A percentile compares a stretch with the other conserved stretches of the same genome.
These are phyloP conservation scores for Alternaria arborescens DNA, from an alignment of 2,329 filamentous ascomycete genomes.

Conservation along the genomic window DNA sequence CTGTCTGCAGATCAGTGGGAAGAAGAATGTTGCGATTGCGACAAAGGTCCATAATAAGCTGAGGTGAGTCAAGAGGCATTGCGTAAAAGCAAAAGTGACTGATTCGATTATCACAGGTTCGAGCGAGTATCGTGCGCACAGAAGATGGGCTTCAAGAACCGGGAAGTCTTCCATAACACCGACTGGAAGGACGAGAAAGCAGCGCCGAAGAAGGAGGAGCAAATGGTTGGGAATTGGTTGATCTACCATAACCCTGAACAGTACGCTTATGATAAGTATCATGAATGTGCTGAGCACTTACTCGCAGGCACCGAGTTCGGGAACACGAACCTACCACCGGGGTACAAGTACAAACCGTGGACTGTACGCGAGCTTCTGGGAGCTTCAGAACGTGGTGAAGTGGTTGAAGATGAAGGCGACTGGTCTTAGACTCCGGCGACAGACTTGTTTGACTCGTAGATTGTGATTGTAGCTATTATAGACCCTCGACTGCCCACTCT, in stretches of 20 bases:
- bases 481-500: conserved; percentile 29
- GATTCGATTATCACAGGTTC: too few species aligned
- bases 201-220: neutral
- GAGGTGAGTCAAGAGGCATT: too few species aligned
- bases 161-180: too few species aligned
- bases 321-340: neutral
- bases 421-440: neutral
- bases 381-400: conserved; percentile 5
- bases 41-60: too few species aligned
- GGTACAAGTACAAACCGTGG: conserved; percentile 8
- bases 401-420: conserved; percentile 2
- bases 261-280: conserved; percentile 18
- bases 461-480: neutral
- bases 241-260: conserved; percentile 14
- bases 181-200: too few species aligned
- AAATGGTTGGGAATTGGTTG: conserved; percentile 10
- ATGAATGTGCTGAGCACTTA: conserved; percentile 4
- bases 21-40: too few species aligned
- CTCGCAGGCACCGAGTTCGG: neutral
- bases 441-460: neutral
- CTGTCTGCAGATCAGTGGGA: too few species aligned
- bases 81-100: too few species aligned
- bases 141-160: too few species aligned
- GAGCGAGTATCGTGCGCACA: too few species aligned
- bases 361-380: conserved; percentile 10